Evolutionary conservation across 2,329 filamentous ascomycete species (phyloP).

Genomic region (Penicillium psychrosexuale): DNA sequence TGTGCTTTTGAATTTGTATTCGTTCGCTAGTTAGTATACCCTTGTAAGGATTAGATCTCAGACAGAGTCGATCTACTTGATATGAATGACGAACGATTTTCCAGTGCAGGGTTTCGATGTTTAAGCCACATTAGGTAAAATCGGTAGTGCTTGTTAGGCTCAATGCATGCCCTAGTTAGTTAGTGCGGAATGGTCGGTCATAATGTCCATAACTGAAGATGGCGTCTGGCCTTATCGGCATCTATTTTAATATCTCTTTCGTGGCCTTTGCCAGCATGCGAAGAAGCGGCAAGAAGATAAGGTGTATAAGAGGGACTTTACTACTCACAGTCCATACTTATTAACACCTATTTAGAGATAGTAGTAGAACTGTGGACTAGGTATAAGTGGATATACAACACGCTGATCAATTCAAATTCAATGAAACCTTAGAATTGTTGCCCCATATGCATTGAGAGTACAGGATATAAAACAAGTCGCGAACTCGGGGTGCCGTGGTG

Average conservation of each 20-base stretch:
- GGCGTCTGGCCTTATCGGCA: no score
- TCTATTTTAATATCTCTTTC: no score
- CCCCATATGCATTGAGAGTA: conserved; percentile 28
- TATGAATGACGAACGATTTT: not conserved
- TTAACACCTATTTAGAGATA: not conserved
- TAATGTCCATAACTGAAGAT: no score
- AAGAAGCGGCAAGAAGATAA: no score
- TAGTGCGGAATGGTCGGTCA: not conserved
- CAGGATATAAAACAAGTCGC: conserved; percentile 31
- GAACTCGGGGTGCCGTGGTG: conserved; percentile 21
- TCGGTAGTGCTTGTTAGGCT: not conserved
- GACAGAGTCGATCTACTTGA: not conserved
- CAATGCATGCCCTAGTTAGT: not conserved
- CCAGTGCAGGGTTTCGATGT: not conserved
- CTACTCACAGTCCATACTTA: not conserved
- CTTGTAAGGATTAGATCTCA: not conserved
- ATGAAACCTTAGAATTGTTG: conserved; percentile 13
- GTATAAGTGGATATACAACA: not conserved
- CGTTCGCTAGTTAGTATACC: not conserved
- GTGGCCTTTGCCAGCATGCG: no score
- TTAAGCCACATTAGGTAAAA: not conserved
- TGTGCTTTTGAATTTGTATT: not conserved
- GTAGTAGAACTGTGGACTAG: not conserved
- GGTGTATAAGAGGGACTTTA: no score
- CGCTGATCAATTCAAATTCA: not conserved